These are phyloP conservation scores for Hypoxylon fragiforme DNA, from an alignment of 495 filamentous ascomycete genomes.

Conservation along the genomic window DNA sequence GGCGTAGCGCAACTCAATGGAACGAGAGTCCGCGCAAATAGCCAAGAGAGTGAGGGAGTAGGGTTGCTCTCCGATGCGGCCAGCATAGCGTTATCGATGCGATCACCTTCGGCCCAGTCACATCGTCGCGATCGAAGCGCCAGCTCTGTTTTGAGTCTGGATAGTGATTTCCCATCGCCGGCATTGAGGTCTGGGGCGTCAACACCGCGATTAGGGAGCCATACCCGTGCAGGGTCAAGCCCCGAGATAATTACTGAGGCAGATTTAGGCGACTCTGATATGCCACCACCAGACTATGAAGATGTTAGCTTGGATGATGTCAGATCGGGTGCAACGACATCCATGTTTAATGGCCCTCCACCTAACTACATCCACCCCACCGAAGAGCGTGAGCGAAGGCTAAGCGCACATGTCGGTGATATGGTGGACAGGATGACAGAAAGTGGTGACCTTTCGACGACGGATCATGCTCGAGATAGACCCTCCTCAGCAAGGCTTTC, in stretches of 20 bases:
- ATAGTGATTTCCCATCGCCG: slow-evolving; percentile 42
- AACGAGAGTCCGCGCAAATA: slow-evolving; percentile 79
- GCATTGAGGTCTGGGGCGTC: slow-evolving; percentile 42
- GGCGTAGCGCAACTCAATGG: slow-evolving; percentile 90
- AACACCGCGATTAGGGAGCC: slow-evolving; percentile 36
- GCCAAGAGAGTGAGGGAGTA: slow-evolving; percentile 72
- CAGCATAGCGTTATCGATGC: slow-evolving; percentile 52
- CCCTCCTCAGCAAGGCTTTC: slow-evolving; percentile 24
- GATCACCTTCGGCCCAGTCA: slow-evolving; percentile 35
- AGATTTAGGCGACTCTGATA: slow-evolving; percentile 51
- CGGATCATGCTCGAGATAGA: slow-evolving; percentile 4
- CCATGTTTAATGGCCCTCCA: slow-evolving; percentile 50
- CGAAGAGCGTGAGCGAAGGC: slow-evolving; percentile 32
- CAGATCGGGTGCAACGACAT: slow-evolving; percentile 39
- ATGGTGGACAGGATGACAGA: slow-evolving; percentile 28
- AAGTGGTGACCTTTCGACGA: slow-evolving; percentile 29
- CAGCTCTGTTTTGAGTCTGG: slow-evolving; percentile 53
- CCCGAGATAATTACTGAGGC: slow-evolving; percentile 48
- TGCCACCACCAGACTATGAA: slow-evolving; percentile 59
- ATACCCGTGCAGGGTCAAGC: slow-evolving; percentile 39
- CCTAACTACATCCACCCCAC: slow-evolving; percentile 52
- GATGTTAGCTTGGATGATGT: slow-evolving; percentile 54
- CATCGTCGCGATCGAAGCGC: slow-evolving; percentile 41
- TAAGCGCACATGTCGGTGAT: slow-evolving; percentile 41
- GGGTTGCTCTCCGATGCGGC: slow-evolving; percentile 75